Evolutionary conservation across 108 stramenopile species (phyloP), one percentile per base, ranked within the genome.

Genomic region (Mediolabrus comicus): DNA sequence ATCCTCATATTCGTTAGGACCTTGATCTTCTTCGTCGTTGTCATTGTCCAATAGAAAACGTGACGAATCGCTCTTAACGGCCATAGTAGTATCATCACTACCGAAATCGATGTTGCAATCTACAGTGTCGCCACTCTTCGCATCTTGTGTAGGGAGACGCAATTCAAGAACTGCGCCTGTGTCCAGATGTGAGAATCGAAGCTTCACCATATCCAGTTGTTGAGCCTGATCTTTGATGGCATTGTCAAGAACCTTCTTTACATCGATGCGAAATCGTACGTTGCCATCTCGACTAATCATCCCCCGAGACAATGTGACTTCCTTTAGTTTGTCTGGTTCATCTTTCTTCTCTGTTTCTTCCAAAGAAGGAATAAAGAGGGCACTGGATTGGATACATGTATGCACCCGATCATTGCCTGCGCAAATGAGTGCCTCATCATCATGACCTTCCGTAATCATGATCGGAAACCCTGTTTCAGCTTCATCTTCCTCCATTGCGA

Each of bases 401-500:
- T 61, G 73, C 16, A 80, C 69, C 27, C 75, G 65, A 55, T 66
- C 70, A 59, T 67, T 72, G n/a, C 38, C 31, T 8, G 63, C 67
- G 35, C 87, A 88, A 51, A 88, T 77, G 10, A 88, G 67, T 10
- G 75, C 77, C 28, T 79, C 83, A 60, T 88, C 83, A 60, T 85
- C 87, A n/a, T 63, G 53, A 6, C 75, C 67, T 12, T 84, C 71
- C 19, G 22, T 51, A 7, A 85, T 29, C 19, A 83, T 43, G 13
- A 31, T 49, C 0, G 87, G 87, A 62, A 89, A 89, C 7, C 83
- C 87, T 36, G 82, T 85, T 8, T 53, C 75, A 16, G 75, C 82
- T 51, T 89, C 87, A 59, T 89, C 87, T 68, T 89, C 87, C 58
- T 89, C 85, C 85, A 89, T 86, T 1, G 79, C 53, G 43, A 89